These are phyloP conservation scores for Solanum chiquidenum DNA, from an alignment of 257 asterid species.

Conservation along the genomic window DNA sequence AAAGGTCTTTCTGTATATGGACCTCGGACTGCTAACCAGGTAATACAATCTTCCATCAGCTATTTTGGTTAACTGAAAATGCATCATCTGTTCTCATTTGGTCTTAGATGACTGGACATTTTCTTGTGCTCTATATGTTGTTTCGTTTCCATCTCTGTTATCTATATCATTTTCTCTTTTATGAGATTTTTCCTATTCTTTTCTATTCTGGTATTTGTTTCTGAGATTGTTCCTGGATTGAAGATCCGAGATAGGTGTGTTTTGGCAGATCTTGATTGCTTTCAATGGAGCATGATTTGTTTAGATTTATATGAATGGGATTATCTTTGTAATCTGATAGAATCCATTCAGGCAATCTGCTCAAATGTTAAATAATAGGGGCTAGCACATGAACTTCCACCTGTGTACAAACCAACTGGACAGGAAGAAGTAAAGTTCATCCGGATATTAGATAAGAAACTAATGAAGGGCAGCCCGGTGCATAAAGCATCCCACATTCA, in stretches of 20 bases:
- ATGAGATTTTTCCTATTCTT: background rate
- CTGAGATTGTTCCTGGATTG: background rate
- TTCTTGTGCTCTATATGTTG: background rate
- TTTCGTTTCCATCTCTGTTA: background rate
- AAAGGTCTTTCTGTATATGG: conserved; percentile 70
- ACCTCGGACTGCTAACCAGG: conserved; percentile 82
- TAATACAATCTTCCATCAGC: conserved; percentile 2
- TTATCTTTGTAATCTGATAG: background rate
- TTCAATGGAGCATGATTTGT: background rate
- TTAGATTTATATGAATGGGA: background rate
- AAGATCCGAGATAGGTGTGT: background rate
- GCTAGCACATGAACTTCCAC: background rate
- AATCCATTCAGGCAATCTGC: background rate
- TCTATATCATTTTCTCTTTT: background rate
- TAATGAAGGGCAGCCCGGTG: background rate
- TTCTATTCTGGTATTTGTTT: background rate
- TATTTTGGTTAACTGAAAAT: background rate
- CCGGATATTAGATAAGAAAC: background rate
- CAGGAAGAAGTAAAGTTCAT: background rate
- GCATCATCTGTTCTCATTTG: background rate
- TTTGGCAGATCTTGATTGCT: background rate
- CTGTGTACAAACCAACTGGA: background rate
- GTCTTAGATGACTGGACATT: background rate
- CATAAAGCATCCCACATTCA: background rate
- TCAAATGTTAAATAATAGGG: background rate